These are phyloP conservation scores for Drosera capensis DNA, from an alignment of 148 eudicot genomes.

Conservation along the genomic window DNA sequence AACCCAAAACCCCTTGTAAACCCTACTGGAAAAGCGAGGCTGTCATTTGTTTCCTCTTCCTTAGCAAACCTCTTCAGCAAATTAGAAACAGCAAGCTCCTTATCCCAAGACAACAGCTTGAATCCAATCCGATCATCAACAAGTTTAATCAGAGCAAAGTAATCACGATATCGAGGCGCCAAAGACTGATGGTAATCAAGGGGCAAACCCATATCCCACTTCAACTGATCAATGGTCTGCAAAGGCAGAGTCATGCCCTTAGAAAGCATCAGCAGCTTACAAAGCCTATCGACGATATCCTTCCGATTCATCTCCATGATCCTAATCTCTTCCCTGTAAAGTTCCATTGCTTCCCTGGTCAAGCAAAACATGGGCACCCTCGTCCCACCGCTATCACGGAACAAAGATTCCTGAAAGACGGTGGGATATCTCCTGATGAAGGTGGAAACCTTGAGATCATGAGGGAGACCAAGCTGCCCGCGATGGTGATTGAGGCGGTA, in stretches of 20 bases:
- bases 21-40: too few species aligned
- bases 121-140: constrained; percentile 63
- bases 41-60: too few species aligned
- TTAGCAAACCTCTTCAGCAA: too few species aligned
- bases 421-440: constrained; percentile 68
- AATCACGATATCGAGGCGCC: constrained; percentile 20
- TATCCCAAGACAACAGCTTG: too few species aligned
- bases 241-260: constrained; percentile 50
- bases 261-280: constrained; percentile 70
- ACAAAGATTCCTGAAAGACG: constrained; percentile 47
- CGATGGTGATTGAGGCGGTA: constrained; percentile 39
- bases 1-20: too few species aligned
- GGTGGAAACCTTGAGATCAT: constrained; percentile 45
- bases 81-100: too few species aligned
- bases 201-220: constrained; percentile 93
- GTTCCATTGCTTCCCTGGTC: constrained; percentile 34
- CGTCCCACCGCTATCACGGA: constrained; percentile 61
- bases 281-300: constrained; percentile 44
- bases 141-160: constrained; percentile 40
- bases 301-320: constrained; percentile 17
- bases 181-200: constrained; percentile 39
- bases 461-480: constrained; percentile 55
- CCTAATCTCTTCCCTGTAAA: constrained; percentile 27
- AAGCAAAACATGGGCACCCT: constrained; percentile 62
- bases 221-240: constrained; percentile 65